These are phyloP conservation scores for Russula virescens DNA, from an alignment of 768 basidiomycete species.

Conservation along the genomic window DNA sequence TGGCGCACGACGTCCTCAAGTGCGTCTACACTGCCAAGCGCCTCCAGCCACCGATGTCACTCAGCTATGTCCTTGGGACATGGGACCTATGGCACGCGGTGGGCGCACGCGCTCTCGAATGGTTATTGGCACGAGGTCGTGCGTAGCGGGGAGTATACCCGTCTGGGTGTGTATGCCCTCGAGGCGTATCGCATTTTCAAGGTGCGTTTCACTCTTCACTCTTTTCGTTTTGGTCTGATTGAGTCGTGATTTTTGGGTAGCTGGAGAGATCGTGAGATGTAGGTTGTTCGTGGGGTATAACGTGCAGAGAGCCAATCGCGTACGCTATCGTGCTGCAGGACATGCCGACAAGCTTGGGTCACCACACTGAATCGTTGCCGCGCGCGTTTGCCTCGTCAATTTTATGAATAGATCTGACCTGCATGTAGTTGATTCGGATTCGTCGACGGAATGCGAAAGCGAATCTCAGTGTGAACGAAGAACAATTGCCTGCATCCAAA, in stretches of 20 bases:
- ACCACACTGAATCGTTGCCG: too few species aligned
- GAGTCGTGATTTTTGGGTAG: conserved; percentile 36
- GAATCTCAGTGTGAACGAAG: too few species aligned
- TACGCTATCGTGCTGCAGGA: too few species aligned
- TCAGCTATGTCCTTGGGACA: conserved; percentile 47
- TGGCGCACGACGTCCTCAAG: conserved; percentile 63
- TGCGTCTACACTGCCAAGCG: conserved; percentile 49
- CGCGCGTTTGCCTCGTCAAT: too few species aligned
- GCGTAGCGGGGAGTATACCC: conserved; percentile 60
- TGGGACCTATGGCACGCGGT: conserved; percentile 58
- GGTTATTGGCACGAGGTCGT: conserved; percentile 58
- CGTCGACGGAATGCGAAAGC: too few species aligned
- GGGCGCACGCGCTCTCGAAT: conserved; percentile 50
- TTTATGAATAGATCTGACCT: too few species aligned
- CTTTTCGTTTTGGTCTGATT: not conserved
- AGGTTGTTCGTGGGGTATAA: conserved; percentile 78
- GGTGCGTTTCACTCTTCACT: conserved; percentile 36
- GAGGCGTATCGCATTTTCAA: conserved; percentile 92
- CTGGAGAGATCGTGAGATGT: conserved; percentile 85
- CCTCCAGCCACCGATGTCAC: conserved; percentile 58
- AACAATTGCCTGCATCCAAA: too few species aligned
- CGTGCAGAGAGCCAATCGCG: conserved; percentile 29
- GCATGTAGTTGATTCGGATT: too few species aligned
- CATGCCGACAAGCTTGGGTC: too few species aligned
- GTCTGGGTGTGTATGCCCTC: conserved; percentile 66